phyloP scores from a whole-genome alignment of 805 yeast species.

The Candida vaughaniae region DNA sequence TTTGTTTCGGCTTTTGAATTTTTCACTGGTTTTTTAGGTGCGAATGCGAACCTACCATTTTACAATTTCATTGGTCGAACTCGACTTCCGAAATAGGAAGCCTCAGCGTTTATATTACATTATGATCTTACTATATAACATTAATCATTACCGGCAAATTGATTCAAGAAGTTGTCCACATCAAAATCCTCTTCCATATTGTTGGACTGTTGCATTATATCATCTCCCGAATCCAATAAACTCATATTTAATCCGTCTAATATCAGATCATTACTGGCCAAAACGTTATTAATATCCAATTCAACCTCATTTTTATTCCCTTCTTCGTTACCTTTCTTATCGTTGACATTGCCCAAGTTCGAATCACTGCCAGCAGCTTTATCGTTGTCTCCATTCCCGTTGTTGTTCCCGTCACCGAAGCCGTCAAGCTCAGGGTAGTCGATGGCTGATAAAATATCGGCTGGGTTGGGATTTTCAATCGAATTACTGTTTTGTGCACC shows the following conservation, averaged over 20 bases:
- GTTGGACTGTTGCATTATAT: conserved; percentile 15
- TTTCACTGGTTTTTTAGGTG: conserved; percentile 9
- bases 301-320: conserved; percentile 15
- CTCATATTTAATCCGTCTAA: conserved; percentile 44
- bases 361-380: conserved; percentile 1
- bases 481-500: conserved; percentile 1
- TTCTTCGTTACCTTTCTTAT: conserved; percentile 1
- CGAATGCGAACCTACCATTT: conserved; percentile 8
- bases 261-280: conserved; percentile 40
- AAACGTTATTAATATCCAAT: conserved; percentile 34
- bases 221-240: conserved; percentile 24
- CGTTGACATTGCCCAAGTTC: background rate
- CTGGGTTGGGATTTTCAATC: conserved; percentile 13
- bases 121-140: background rate
- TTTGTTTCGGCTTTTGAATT: conserved; percentile 13
- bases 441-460: conserved; percentile 14
- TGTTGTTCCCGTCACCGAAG: background rate
- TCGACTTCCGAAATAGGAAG: conserved; percentile 30
- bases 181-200: conserved; percentile 43
- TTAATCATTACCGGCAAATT: conserved; percentile 37
- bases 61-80: conserved; percentile 31
- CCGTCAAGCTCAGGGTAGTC: conserved; percentile 9
- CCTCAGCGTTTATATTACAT: background rate
- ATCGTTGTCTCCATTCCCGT: background rate
- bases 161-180: conserved; percentile 44